phyloP scores from a whole-genome alignment of 768 basidiomycete species.

The Leccinum barrowsii region DNA sequence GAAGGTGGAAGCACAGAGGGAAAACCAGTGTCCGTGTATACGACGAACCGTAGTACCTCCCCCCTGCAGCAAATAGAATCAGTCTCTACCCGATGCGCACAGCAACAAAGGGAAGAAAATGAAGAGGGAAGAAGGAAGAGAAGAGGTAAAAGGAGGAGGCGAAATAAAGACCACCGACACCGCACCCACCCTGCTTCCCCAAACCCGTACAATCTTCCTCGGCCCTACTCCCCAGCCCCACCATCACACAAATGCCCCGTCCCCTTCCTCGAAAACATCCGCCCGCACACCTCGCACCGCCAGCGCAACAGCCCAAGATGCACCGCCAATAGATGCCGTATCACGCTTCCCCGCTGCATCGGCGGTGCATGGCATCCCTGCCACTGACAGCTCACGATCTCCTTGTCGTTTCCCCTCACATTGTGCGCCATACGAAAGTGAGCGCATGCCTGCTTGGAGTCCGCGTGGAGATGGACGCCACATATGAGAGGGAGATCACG shows the following conservation, averaged over 20 bases:
- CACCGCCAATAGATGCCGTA: slow-evolving; percentile 17
- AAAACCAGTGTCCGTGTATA: background rate
- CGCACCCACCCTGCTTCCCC: background rate
- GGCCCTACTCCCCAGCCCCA: background rate
- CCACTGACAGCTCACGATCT: slow-evolving; percentile 9
- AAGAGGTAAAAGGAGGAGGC: background rate
- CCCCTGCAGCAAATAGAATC: background rate
- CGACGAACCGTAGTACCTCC: background rate
- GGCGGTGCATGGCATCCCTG: slow-evolving; percentile 9
- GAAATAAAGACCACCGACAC: background rate
- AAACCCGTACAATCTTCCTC: background rate
- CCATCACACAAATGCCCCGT: slow-evolving; percentile 12
- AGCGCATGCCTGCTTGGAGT: slow-evolving; percentile 5
- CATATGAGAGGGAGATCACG: slow-evolving; percentile 1
- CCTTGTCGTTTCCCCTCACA: slow-evolving; percentile 20
- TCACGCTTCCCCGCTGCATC: slow-evolving; percentile 22
- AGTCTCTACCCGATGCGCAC: background rate
- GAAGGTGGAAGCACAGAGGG: background rate
- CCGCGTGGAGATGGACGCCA: slow-evolving; percentile 1
- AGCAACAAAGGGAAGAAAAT: background rate
- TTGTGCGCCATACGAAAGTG: slow-evolving; percentile 17
- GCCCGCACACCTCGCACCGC: slow-evolving; percentile 13
- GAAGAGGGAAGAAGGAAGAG: background rate
- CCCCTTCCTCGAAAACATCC: slow-evolving; percentile 16
- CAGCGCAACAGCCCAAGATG: slow-evolving; percentile 17